phyloP scores from a whole-genome alignment of 129 eudicot genomes.

The Silybum marianum region DNA sequence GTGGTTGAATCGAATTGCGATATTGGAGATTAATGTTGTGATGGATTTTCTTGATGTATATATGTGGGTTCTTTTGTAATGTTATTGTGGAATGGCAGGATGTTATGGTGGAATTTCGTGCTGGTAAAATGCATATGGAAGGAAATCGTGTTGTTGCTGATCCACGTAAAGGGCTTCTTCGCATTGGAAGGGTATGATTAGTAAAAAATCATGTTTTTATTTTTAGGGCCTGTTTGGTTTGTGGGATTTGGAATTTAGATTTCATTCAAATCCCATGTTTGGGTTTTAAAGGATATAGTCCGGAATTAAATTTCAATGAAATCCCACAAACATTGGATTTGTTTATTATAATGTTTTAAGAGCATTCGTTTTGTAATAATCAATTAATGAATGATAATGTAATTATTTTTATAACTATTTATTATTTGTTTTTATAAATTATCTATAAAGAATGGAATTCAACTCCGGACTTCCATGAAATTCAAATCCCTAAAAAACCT shows the following conservation, averaged over 20 bases:
- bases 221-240: not conserved
- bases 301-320: not conserved
- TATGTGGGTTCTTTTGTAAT: not conserved
- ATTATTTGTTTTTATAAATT: too few relatives aligned
- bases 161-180: constrained; percentile 91
- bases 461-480: not conserved
- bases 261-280: not conserved
- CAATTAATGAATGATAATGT: not conserved
- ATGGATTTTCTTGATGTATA: constrained; percentile 8
- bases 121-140: constrained; percentile 95
- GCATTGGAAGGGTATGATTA: constrained; percentile 81
- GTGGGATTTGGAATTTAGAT: not conserved
- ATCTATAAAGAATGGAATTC: not conserved
- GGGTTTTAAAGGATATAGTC: not conserved
- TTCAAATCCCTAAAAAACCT: not conserved
- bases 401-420: too few relatives aligned
- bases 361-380: not conserved
- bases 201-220: not conserved
- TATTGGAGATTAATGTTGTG: not conserved
- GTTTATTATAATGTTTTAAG: not conserved
- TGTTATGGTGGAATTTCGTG: constrained; percentile 80
- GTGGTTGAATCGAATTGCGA: not conserved
- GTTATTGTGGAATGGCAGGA: constrained; percentile 48
- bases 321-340: not conserved
- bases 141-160: constrained; percentile 88